These are phyloP conservation scores for Trametes cingulata DNA, from an alignment of 768 basidiomycete genomes.

Conservation along the genomic window DNA sequence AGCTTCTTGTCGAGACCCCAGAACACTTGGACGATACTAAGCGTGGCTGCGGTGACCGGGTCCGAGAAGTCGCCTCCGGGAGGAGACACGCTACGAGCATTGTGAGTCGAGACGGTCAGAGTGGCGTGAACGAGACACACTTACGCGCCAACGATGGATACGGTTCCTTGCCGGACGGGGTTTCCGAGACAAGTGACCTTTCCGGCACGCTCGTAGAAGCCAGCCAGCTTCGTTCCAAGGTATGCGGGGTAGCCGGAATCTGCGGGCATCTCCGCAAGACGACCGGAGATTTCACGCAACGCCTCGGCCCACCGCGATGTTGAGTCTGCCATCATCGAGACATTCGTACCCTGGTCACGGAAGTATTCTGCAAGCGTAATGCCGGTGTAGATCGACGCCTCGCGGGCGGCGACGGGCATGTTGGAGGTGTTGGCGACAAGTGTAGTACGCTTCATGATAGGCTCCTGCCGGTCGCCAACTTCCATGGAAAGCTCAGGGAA, in stretches of 20 bases:
- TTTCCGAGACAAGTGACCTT: slow-evolving; percentile 92
- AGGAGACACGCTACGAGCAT: slow-evolving; percentile 77
- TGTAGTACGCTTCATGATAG: slow-evolving; percentile 99
- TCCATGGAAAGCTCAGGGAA: slow-evolving; percentile 95
- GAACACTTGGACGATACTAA: slow-evolving; percentile 99
- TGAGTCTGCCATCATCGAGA: slow-evolving; percentile 99
- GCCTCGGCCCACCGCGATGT: slow-evolving; percentile 99
- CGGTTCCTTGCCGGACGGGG: slow-evolving; percentile 85
- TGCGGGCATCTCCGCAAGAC: slow-evolving; percentile 99
- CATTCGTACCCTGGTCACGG: slow-evolving; percentile 97
- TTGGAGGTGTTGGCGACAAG: slow-evolving; percentile 99
- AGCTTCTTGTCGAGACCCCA: slow-evolving; percentile 99
- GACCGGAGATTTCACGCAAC: slow-evolving; percentile 97
- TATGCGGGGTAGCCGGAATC: slow-evolving; percentile 99
- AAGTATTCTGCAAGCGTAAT: slow-evolving; percentile 99
- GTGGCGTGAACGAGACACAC: slow-evolving; percentile 36
- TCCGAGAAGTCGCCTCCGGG: slow-evolving; percentile 99
- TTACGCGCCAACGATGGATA: slow-evolving; percentile 98
- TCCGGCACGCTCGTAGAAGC: slow-evolving; percentile 98
- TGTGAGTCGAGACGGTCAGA: slow-evolving; percentile 6
- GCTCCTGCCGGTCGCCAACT: slow-evolving; percentile 88
- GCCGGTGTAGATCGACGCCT: slow-evolving; percentile 99
- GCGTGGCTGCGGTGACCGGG: slow-evolving; percentile 95
- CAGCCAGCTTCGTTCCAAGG: slow-evolving; percentile 90
- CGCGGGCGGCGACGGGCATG: slow-evolving; percentile 99